Evolutionary conservation across 192 early-diverging fungal species (phyloP).

Genomic region (Linnemannia schmuckeri): DNA sequence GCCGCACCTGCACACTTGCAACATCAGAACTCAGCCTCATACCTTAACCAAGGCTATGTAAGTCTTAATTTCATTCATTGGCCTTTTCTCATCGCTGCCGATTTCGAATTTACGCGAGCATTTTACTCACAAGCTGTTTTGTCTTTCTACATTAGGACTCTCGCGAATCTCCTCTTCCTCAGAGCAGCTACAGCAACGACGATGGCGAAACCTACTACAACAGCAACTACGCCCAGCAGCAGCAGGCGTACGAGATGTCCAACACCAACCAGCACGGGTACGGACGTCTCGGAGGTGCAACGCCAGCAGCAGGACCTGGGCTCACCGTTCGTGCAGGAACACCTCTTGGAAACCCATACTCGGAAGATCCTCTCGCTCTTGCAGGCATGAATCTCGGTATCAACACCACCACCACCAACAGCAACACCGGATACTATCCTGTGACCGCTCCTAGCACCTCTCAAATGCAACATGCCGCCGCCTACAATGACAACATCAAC

Average conservation of each 20-base stretch:
- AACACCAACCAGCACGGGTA: background rate
- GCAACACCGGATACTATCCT: background rate
- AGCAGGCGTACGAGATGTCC: slow-evolving; percentile 23
- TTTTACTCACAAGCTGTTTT: background rate
- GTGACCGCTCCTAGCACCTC: slow-evolving; percentile 5
- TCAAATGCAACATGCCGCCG: background rate
- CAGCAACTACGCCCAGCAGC: slow-evolving; percentile 22
- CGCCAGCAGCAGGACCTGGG: background rate
- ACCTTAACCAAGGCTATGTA: slow-evolving; percentile 17
- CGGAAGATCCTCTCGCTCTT: background rate
- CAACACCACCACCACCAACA: background rate
- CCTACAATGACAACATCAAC: background rate
- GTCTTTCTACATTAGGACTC: background rate
- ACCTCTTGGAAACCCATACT: background rate
- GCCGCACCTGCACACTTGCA: background rate
- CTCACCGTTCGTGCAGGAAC: background rate
- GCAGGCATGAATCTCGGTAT: background rate
- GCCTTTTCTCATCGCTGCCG: background rate
- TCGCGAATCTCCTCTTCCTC: slow-evolving; percentile 5
- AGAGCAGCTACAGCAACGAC: background rate
- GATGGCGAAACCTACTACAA: slow-evolving; percentile 36
- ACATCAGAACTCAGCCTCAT: slow-evolving; percentile 14
- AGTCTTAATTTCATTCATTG: background rate
- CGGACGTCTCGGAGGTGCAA: background rate
- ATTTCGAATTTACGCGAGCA: background rate